Evolutionary conservation across 163 green algal species (phyloP).

Genomic region (Volvox carteri): DNA sequence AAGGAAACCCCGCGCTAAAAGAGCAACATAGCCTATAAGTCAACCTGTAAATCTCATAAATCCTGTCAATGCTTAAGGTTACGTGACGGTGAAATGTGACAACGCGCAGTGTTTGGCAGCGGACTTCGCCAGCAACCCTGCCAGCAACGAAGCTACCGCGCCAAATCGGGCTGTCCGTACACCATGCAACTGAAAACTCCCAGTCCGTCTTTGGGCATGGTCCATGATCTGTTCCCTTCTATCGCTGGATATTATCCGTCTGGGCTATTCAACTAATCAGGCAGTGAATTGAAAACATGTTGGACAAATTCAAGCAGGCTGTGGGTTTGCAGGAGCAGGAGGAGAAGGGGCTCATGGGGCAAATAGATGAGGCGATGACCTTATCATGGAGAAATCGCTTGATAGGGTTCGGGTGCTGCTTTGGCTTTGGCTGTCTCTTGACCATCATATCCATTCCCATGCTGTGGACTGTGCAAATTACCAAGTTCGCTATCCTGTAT

Average conservation of each 20-base stretch:
- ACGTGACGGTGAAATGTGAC: too few relatives aligned
- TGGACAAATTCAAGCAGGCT: conserved; percentile 42
- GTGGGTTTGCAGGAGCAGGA: conserved; percentile 48
- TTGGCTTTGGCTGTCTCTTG: conserved; percentile 27
- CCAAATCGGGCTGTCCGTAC: too few relatives aligned
- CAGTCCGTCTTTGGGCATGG: too few relatives aligned
- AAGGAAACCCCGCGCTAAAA: not conserved
- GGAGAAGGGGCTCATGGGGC: conserved; percentile 49
- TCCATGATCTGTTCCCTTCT: too few relatives aligned
- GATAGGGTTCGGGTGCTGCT: conserved; percentile 38
- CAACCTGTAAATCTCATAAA: not conserved
- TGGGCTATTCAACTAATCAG: too few relatives aligned
- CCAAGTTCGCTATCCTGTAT: conserved; percentile 34
- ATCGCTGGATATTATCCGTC: too few relatives aligned
- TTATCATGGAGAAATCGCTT: conserved; percentile 31
- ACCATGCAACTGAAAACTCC: too few relatives aligned
- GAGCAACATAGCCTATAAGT: not conserved
- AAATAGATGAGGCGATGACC: conserved; percentile 27
- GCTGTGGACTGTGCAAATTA: conserved; percentile 49
- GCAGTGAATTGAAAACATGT: not conserved
- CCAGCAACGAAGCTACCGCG: too few relatives aligned
- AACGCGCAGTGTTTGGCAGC: too few relatives aligned
- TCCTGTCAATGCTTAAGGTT: too few relatives aligned
- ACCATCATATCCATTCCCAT: conserved; percentile 47
- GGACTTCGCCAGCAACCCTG: too few relatives aligned